phyloP scores from a whole-genome alignment of 139 green algal genomes.

The Diplosphaera chodatii region DNA sequence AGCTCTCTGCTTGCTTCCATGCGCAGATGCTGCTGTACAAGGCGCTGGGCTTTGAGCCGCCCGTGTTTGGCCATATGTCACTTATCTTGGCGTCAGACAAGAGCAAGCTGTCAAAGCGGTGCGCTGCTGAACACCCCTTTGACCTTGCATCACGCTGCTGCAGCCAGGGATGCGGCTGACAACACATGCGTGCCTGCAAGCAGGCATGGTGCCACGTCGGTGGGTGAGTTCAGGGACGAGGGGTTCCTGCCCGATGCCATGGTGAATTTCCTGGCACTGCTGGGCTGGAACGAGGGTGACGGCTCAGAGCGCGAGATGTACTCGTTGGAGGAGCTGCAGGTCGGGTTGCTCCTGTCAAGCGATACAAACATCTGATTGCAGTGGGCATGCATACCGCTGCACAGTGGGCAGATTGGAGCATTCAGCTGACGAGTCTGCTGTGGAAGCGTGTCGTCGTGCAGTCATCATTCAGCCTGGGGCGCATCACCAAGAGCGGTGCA shows the following conservation, averaged over 20 bases:
- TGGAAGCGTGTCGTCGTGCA: too few relatives aligned
- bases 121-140: too few relatives aligned
- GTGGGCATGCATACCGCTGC: too few relatives aligned
- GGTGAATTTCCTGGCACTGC: constrained; percentile 93
- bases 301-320: constrained; percentile 14
- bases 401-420: too few relatives aligned
- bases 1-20: too few relatives aligned
- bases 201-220: constrained; percentile 87
- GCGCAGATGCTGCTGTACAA: constrained; percentile 87
- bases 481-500: constrained; percentile 91
- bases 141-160: constrained; percentile 4
- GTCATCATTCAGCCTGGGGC: constrained; percentile 77
- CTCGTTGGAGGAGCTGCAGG: constrained; percentile 48
- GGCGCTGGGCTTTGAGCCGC: constrained; percentile 78
- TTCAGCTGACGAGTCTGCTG: too few relatives aligned
- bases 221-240: constrained; percentile 90
- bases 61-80: constrained; percentile 87
- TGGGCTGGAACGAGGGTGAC: constrained; percentile 97
- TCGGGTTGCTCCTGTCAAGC: too few relatives aligned
- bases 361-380: too few relatives aligned
- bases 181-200: too few relatives aligned
- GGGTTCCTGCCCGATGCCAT: constrained; percentile 92
- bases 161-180: too few relatives aligned
- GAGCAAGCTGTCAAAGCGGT: constrained; percentile 93
- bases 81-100: constrained; percentile 98